Evolutionary conservation across 2,329 filamentous ascomycete genomes (phyloP), one percentile per base, ranked within the genome.

Genomic region (Colletotrichum costaricense): DNA sequence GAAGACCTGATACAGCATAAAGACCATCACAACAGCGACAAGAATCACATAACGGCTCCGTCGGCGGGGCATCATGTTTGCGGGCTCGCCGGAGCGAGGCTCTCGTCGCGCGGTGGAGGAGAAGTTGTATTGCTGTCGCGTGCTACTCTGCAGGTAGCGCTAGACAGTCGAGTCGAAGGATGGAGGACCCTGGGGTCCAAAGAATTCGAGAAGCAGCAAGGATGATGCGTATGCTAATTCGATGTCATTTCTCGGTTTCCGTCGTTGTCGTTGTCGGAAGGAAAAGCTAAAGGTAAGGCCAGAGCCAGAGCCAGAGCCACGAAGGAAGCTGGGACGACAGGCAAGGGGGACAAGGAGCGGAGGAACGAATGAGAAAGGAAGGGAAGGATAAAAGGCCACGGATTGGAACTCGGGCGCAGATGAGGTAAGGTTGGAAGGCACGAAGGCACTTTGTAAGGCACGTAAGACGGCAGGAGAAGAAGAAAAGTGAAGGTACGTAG

Each of bases 31-130:
- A 74, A 88, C 81, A 67, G 90, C 87, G 76, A 88, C 87, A 74
- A 90, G 79, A 42, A 90, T 80, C 74, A 92, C 91, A 70, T 91
- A 84, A 72, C 91, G 88, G 78, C 92, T 92, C 79, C 91, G 86
- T 77, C 92, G 86, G 64, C 91, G 89, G 71, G 89, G 81, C 87
- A 93, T 91, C 77, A 78, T 81, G 76, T 26, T 46, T 55, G 54
- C 52, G n/a, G 42, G 58, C 54, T 56, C 24, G 70, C 66, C 73
- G 70, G 22, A 33, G 57, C 72, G 58, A 67, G 69, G 54, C 58
- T 72, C 55, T 46, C 30, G 33, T 22, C 12, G 12, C 14, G 56
- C 22, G 46, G 49, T 58, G 42, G 54, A 24, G 7, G 66, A 30
- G 42, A 49, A 49, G 42, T 9, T 49, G 19, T 30, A 55, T 16